A percentile compares a stretch with the other conserved stretches of the same genome.
phyloP scores from a whole-genome alignment of 495 filamentous ascomycete species.

The Durotheca rogersii region DNA sequence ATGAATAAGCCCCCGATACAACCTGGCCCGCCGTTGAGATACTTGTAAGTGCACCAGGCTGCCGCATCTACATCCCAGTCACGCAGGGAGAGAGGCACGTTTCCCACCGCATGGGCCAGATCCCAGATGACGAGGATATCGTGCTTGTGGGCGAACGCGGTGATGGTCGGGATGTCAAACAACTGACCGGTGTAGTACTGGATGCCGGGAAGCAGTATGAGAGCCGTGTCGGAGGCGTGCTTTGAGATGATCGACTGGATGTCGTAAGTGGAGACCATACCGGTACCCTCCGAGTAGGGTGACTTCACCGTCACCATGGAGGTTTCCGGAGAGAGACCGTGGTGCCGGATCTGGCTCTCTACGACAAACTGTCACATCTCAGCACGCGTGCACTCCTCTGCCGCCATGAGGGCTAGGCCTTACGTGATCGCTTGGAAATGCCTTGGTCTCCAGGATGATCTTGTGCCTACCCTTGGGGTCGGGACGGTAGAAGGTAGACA shows the following conservation, averaged over 20 bases:
- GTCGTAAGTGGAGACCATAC: constrained; percentile 67
- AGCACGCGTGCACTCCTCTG: constrained; percentile 18
- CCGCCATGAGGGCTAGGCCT: constrained; percentile 23
- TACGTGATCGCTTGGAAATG: constrained; percentile 90
- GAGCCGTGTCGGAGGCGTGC: constrained; percentile 72
- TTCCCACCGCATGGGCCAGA: constrained; percentile 91
- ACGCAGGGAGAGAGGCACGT: constrained; percentile 79
- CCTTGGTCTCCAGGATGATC: constrained; percentile 90
- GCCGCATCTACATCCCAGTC: constrained; percentile 96
- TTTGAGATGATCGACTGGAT: constrained; percentile 74
- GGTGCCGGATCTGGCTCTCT: constrained; percentile 81
- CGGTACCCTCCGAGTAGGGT: constrained; percentile 45
- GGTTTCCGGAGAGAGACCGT: constrained; percentile 64
- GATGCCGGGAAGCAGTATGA: constrained; percentile 84
- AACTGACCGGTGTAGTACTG: constrained; percentile 95
- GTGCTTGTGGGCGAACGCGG: constrained; percentile 70
- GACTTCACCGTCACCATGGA: constrained; percentile 80
- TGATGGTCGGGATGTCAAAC: constrained; percentile 84
- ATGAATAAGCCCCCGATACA: constrained; percentile 86
- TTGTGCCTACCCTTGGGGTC: constrained; percentile 70
- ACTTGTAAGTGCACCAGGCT: constrained; percentile 98
- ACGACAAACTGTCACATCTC: constrained; percentile 69
- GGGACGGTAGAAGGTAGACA: constrained; percentile 90
- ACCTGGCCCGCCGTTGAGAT: constrained; percentile 89
- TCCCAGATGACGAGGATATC: constrained; percentile 90